Conservation (phyloP, 2,329 filamentous ascomycete species). For the Epichloe uncinata region DNA sequence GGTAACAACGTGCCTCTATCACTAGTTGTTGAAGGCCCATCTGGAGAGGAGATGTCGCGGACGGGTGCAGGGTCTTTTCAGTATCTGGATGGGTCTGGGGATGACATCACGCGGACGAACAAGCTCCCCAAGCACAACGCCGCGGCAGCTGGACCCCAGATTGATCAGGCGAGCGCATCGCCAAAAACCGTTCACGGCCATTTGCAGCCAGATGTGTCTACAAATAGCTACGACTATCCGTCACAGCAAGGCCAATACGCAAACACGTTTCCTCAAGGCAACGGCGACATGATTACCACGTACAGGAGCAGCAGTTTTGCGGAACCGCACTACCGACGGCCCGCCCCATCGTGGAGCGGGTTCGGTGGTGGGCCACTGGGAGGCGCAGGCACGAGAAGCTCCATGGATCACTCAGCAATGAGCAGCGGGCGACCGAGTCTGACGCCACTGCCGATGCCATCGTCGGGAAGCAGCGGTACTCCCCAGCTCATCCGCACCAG, state of each 20-base stretch:
- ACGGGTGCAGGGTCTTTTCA: constrained; percentile 33
- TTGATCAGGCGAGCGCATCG: constrained; percentile 26
- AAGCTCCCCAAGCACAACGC: constrained; percentile 25
- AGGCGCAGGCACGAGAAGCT: constrained; percentile 21
- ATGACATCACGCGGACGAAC: constrained; percentile 26
- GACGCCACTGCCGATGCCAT: constrained; percentile 35
- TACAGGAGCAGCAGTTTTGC: constrained; percentile 40
- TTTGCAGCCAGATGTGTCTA: constrained; percentile 24
- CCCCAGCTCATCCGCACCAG: constrained; percentile 44
- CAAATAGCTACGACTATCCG: constrained; percentile 34
- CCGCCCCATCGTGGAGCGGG: constrained; percentile 25
- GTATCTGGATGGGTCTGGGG: constrained; percentile 37
- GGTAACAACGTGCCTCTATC: constrained; percentile 40
- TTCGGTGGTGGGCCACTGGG: constrained; percentile 27
- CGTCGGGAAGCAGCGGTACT: constrained; percentile 20
- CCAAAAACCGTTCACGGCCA: constrained; percentile 29
- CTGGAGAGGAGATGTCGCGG: constrained; percentile 39
- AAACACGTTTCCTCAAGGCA: constrained; percentile 26
- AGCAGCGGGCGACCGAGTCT: constrained; percentile 28
- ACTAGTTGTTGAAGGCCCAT: constrained; percentile 37
- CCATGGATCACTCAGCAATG: constrained; percentile 30
- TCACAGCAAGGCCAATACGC: constrained; percentile 28
- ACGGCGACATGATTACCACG: constrained; percentile 40
- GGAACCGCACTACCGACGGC: constrained; percentile 32
- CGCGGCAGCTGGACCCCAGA: constrained; percentile 21